These are phyloP conservation scores for Anacardium occidentale DNA, from an alignment of 345 rosid species.

Conservation along the genomic window DNA sequence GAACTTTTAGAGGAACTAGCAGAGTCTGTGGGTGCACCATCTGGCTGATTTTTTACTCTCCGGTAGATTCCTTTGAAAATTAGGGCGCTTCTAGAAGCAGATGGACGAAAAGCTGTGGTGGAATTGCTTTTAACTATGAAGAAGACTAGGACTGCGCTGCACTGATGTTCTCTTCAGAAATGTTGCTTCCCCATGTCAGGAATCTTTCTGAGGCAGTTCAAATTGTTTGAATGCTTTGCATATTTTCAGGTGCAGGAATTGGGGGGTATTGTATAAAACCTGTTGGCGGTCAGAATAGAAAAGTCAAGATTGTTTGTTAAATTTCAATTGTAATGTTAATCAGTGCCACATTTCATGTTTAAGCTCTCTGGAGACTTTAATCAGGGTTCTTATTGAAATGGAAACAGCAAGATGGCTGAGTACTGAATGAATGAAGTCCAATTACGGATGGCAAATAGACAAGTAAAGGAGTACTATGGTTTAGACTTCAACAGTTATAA, in stretches of 20 bases:
- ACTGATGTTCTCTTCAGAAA: neutral
- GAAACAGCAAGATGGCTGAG: neutral
- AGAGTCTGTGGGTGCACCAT: slow-evolving; percentile 49
- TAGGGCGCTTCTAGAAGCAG: neutral
- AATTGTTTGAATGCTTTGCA: neutral
- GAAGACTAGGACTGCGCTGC: neutral
- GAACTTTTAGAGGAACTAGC: slow-evolving; percentile 88
- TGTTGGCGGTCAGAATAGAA: neutral
- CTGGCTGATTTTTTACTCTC: slow-evolving; percentile 31
- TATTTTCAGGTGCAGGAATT: neutral
- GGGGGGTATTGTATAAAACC: neutral
- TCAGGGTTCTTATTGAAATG: neutral
- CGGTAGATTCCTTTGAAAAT: neutral
- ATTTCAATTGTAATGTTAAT: neutral
- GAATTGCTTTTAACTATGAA: neutral
- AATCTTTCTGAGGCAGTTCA: neutral
- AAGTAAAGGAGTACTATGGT: too few relatives aligned
- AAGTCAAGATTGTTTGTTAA: neutral
- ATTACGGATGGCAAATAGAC: neutral
- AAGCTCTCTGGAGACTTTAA: neutral
- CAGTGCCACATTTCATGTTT: neutral
- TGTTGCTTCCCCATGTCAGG: neutral
- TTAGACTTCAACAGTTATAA: too few relatives aligned
- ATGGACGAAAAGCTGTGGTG: neutral
- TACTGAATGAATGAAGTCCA: neutral